These are phyloP conservation scores for Ceratobasidium sp. DNA, from an alignment of 1,284 basidiomycete genomes.

Conservation along the genomic window DNA sequence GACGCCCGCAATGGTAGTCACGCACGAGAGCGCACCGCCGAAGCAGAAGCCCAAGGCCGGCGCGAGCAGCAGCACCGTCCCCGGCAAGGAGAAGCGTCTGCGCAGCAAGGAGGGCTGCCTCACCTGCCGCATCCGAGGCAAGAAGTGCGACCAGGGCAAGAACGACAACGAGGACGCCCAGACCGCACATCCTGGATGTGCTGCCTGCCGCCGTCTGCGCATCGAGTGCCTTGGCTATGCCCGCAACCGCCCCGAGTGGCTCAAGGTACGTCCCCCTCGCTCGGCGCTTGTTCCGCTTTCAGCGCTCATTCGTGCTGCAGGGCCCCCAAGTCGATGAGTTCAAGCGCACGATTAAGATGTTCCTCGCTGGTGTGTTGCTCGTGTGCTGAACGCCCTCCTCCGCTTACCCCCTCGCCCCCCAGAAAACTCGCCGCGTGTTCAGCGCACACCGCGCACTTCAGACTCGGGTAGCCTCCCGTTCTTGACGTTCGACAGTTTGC, in stretches of 20 bases:
- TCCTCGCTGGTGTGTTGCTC: constrained; percentile 28
- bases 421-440: constrained; percentile 38
- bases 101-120: constrained; percentile 38
- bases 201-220: constrained; percentile 44
- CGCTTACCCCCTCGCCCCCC: background rate
- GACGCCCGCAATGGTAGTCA: constrained; percentile 22
- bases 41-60: constrained; percentile 28
- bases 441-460: constrained; percentile 34
- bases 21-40: constrained; percentile 37
- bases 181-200: constrained; percentile 39
- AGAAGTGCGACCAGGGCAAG: constrained; percentile 39
- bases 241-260: constrained; percentile 45
- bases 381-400: background rate
- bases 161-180: background rate
- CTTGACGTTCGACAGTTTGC: constrained; percentile 34
- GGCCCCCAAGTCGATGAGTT: constrained; percentile 37
- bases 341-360: constrained; percentile 39
- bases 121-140: constrained; percentile 36
- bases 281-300: constrained; percentile 29
- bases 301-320: constrained; percentile 23
- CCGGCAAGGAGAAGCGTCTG: constrained; percentile 37
- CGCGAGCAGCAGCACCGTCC: constrained; percentile 26
- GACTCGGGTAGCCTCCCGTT: constrained; percentile 36
- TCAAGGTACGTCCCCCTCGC: constrained; percentile 40
- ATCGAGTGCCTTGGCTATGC: constrained; percentile 46